Conservation (phyloP, 139 green algal species). For the Nannochloris sp. region DNA sequence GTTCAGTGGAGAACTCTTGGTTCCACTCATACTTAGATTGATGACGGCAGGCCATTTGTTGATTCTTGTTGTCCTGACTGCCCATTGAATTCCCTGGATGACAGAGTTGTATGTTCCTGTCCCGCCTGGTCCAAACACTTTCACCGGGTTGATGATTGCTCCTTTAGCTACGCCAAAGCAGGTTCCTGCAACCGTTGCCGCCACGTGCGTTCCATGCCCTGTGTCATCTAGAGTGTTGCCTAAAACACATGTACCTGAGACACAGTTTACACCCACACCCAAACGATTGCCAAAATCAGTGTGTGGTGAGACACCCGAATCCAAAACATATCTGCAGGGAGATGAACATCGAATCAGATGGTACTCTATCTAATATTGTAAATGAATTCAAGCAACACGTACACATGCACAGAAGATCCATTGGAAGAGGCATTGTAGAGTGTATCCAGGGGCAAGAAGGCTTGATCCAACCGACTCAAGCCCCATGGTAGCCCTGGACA, state of each 20-base stretch:
- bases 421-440: background rate
- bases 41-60: constrained; percentile 42
- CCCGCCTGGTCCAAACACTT: constrained; percentile 29
- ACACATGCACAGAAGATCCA: constrained; percentile 15
- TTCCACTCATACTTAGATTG: constrained; percentile 48
- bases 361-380: no score
- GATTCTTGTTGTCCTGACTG: constrained; percentile 7
- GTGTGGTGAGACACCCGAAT: constrained; percentile 48
- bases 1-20: constrained; percentile 36
- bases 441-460: constrained; percentile 1
- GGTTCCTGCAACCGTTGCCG: constrained; percentile 38
- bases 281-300: constrained; percentile 30
- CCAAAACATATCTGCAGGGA: background rate
- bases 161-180: constrained; percentile 54
- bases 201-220: constrained; percentile 58
- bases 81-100: constrained; percentile 45
- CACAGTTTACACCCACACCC: background rate
- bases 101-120: constrained; percentile 43
- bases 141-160: constrained; percentile 36
- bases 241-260: background rate
- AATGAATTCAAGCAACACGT: constrained; percentile 12
- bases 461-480: constrained; percentile 6
- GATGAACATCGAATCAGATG: no score
- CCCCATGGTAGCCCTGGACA: constrained; percentile 2
- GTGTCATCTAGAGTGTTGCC: constrained; percentile 28